phyloP scores from a whole-genome alignment of 2,329 filamentous ascomycete species.

The Hypomyces perniciosus region DNA sequence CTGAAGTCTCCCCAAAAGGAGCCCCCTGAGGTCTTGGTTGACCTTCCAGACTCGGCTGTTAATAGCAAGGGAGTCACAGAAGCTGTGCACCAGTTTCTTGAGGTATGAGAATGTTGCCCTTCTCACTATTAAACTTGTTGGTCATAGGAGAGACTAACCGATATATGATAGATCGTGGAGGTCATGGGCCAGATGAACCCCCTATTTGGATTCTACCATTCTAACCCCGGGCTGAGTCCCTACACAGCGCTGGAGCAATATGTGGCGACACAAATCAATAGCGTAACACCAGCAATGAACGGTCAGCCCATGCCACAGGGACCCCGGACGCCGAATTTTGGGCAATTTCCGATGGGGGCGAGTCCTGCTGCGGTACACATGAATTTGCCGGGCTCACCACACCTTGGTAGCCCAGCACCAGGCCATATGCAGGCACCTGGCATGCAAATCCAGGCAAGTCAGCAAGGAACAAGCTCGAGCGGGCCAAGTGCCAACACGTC shows the following conservation, averaged over 20 bases:
- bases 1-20: slow-evolving; percentile 54
- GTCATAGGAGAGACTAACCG: slow-evolving; percentile 7
- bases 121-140: background rate
- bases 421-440: slow-evolving; percentile 58
- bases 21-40: slow-evolving; percentile 51
- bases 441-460: slow-evolving; percentile 63
- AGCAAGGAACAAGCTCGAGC: slow-evolving; percentile 61
- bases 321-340: slow-evolving; percentile 49
- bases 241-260: slow-evolving; percentile 57
- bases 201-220: slow-evolving; percentile 53
- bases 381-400: slow-evolving; percentile 56
- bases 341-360: slow-evolving; percentile 52
- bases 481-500: slow-evolving; percentile 63
- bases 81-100: slow-evolving; percentile 58
- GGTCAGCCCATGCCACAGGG: slow-evolving; percentile 44
- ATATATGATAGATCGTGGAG: slow-evolving; percentile 48
- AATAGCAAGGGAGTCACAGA: slow-evolving; percentile 56
- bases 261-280: slow-evolving; percentile 42
- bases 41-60: slow-evolving; percentile 53
- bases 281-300: slow-evolving; percentile 35
- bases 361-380: slow-evolving; percentile 57
- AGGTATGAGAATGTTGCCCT: slow-evolving; percentile 38
- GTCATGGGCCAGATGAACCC: slow-evolving; percentile 63
- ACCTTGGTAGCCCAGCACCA: slow-evolving; percentile 54
- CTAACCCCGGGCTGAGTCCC: slow-evolving; percentile 48